Conservation (phyloP, 1,284 basidiomycete genomes). For the Leccinum laetum region DNA sequence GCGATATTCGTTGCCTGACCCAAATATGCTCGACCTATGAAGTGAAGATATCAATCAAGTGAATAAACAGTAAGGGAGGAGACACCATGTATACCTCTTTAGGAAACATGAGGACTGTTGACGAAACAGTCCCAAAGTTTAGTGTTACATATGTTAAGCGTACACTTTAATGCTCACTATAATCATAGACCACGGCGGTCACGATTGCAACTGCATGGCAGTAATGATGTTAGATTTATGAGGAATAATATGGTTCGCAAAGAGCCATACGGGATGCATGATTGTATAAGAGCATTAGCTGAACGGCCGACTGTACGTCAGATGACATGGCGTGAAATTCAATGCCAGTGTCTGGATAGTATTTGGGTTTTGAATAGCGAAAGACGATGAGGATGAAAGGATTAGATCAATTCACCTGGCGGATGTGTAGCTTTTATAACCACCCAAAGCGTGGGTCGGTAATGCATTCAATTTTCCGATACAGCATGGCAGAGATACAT, state of each 20-base stretch:
- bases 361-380: neutral
- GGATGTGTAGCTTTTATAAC: neutral
- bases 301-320: neutral
- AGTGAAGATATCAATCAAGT: neutral
- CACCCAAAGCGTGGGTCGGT: neutral
- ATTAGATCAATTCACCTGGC: neutral
- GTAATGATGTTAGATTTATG: neutral
- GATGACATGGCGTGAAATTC: neutral
- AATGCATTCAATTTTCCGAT: neutral
- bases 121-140: neutral
- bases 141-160: neutral
- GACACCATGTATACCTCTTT: neutral
- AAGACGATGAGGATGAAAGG: neutral
- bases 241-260: neutral
- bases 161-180: neutral
- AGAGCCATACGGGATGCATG: neutral
- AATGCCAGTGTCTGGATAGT: neutral
- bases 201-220: neutral
- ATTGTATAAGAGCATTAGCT: neutral
- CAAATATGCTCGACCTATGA: neutral
- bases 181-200: neutral
- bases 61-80: neutral
- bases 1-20: neutral
- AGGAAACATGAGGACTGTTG: neutral
- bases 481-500: neutral